Conservation (phyloP, 2,329 filamentous ascomycete genomes). For the Periconia digitata region DNA sequence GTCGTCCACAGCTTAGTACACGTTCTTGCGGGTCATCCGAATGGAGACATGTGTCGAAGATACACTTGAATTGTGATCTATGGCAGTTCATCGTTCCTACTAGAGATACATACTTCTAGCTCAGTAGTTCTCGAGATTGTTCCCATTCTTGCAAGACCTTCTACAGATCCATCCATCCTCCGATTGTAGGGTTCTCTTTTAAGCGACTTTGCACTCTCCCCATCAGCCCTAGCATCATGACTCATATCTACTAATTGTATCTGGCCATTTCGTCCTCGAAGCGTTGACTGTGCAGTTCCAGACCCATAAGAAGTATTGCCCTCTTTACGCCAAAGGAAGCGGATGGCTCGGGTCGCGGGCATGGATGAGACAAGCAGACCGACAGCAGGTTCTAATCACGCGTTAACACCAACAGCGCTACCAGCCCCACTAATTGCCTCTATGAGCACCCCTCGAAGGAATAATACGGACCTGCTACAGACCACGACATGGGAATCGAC, state of each 20-base stretch:
- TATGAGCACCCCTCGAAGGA: no score
- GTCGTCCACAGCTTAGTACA: no score
- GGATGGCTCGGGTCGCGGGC: conserved; percentile 20
- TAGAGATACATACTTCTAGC: background rate
- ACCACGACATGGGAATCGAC: conserved; percentile 23
- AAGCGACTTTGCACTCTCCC: background rate
- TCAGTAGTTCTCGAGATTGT: background rate
- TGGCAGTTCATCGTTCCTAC: no score
- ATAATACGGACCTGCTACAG: no score
- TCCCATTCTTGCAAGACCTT: background rate
- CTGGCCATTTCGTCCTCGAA: conserved; percentile 12
- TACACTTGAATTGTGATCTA: no score
- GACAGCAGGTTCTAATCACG: conserved; percentile 21
- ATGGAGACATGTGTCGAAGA: no score
- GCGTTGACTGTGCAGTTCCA: conserved; percentile 6
- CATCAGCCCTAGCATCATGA: conserved; percentile 1
- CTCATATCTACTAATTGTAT: conserved; percentile 16
- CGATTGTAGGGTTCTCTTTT: background rate
- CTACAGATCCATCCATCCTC: background rate
- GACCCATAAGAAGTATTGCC: conserved; percentile 13
- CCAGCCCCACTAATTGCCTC: no score
- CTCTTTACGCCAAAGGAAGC: conserved; percentile 16
- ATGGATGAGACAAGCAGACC: conserved; percentile 21
- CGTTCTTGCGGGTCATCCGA: no score
- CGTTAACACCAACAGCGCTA: no score